Evolutionary conservation across 345 rosid genomes (phyloP).

Genomic region (Corchorus capsularis): DNA sequence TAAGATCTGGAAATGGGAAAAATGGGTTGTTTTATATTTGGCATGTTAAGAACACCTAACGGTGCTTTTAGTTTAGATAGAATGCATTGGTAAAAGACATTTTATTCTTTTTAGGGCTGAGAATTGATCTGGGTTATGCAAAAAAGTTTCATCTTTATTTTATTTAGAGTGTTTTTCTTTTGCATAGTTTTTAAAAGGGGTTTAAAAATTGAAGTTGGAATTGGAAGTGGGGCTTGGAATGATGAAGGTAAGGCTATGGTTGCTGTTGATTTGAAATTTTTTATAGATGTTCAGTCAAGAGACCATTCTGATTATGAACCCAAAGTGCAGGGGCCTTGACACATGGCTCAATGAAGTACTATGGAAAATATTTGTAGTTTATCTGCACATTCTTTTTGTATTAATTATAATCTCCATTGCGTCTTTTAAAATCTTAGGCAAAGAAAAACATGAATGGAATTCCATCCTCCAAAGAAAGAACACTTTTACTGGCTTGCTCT

Average conservation of each 20-base stretch:
- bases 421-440: constrained; percentile 50
- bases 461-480: constrained; percentile 57
- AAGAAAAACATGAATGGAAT: constrained; percentile 75
- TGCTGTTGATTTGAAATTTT: constrained; percentile 35
- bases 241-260: constrained; percentile 74
- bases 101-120: background rate
- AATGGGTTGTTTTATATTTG: constrained; percentile 8
- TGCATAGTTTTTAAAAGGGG: background rate
- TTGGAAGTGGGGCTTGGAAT: constrained; percentile 63
- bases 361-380: too few relatives aligned
- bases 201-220: constrained; percentile 50
- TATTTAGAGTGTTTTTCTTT: constrained; percentile 9
- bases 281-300: too few relatives aligned
- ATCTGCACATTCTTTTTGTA: background rate
- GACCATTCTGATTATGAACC: too few relatives aligned
- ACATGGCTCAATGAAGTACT: too few relatives aligned
- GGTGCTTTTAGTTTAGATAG: constrained; percentile 12
- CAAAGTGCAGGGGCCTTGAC: too few relatives aligned
- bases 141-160: constrained; percentile 4
- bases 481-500: constrained; percentile 78
- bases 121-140: constrained; percentile 29
- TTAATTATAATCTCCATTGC: constrained; percentile 10
- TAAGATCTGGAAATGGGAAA: constrained; percentile 49
- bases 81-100: constrained; percentile 24
- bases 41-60: constrained; percentile 11